Evolutionary conservation across 2,329 filamentous ascomycete genomes (phyloP).

Genomic region (Cladosporium velox): DNA sequence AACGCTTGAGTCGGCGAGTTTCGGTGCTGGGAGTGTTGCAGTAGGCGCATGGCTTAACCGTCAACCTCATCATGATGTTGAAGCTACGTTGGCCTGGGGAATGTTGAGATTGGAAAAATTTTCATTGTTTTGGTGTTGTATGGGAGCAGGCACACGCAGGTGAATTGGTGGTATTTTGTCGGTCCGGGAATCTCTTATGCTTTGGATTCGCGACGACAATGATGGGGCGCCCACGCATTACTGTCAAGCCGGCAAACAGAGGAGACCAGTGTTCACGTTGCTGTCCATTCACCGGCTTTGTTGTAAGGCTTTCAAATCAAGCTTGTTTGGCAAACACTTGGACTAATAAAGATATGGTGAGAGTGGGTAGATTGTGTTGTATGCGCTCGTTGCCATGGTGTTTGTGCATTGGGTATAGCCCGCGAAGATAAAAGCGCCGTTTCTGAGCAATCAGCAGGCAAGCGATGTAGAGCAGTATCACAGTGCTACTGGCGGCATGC

Average conservation of each 20-base stretch:
- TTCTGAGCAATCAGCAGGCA: not conserved
- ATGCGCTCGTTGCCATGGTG: not conserved
- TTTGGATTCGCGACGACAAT: not conserved
- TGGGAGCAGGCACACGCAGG: no score
- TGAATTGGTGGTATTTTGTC: not conserved
- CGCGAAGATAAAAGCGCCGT: not conserved
- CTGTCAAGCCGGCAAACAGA: not conserved
- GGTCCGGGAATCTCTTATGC: not conserved
- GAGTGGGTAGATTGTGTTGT: not conserved
- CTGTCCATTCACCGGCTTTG: not conserved
- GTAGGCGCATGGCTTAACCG: not conserved
- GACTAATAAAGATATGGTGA: not conserved
- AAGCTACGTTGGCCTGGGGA: not conserved
- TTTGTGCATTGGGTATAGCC: not conserved
- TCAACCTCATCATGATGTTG: not conserved
- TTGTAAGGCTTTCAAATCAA: not conserved
- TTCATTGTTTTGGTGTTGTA: not conserved
- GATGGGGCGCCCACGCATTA: not conserved
- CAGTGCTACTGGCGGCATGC: not conserved
- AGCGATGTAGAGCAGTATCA: not conserved
- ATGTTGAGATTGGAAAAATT: not conserved
- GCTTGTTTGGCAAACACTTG: not conserved
- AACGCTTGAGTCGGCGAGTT: not conserved
- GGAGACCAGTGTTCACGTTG: not conserved
- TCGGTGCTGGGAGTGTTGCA: not conserved